These are phyloP conservation scores for Huntiella savannae DNA, from an alignment of 2,329 filamentous ascomycete genomes.

Conservation along the genomic window DNA sequence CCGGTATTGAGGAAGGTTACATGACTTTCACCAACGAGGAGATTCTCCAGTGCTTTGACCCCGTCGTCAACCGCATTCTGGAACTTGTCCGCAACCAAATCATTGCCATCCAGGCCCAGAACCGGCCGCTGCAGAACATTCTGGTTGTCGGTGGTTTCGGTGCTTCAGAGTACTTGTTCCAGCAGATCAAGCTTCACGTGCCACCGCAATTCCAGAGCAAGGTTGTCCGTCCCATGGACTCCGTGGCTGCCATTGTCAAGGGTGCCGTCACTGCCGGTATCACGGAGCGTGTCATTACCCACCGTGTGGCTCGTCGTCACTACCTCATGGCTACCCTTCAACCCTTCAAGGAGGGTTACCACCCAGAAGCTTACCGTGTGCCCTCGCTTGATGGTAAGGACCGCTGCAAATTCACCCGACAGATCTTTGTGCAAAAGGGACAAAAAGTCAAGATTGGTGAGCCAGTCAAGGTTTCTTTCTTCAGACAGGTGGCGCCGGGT, in stretches of 20 bases:
- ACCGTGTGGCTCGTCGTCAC: slow-evolving; percentile 88
- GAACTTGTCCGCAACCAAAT: slow-evolving; percentile 96
- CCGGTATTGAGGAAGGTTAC: slow-evolving; percentile 94
- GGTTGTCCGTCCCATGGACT: slow-evolving; percentile 97
- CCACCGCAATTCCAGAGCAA: slow-evolving; percentile 97
- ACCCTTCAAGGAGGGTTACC: slow-evolving; percentile 96
- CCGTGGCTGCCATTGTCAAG: slow-evolving; percentile 95
- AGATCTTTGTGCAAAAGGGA: slow-evolving; percentile 97
- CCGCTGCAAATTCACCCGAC: slow-evolving; percentile 92
- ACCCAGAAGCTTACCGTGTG: slow-evolving; percentile 94
- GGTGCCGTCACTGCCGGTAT: slow-evolving; percentile 95
- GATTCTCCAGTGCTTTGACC: slow-evolving; percentile 96
- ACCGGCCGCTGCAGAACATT: slow-evolving; percentile 83
- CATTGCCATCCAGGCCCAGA: slow-evolving; percentile 95
- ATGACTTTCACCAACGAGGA: slow-evolving; percentile 99
- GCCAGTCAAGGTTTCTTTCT: slow-evolving; percentile 96
- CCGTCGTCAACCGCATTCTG: slow-evolving; percentile 89
- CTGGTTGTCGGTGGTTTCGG: slow-evolving; percentile 95
- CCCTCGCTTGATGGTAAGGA: slow-evolving; percentile 94
- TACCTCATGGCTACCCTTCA: slow-evolving; percentile 98
- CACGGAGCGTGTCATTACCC: slow-evolving; percentile 88
- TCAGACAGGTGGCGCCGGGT: slow-evolving; percentile 90
- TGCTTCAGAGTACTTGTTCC: slow-evolving; percentile 96
- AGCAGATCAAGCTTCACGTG: slow-evolving; percentile 97
- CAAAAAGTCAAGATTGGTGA: slow-evolving; percentile 98